Conservation (phyloP, 768 basidiomycete species). For the Inosperma sp. region DNA sequence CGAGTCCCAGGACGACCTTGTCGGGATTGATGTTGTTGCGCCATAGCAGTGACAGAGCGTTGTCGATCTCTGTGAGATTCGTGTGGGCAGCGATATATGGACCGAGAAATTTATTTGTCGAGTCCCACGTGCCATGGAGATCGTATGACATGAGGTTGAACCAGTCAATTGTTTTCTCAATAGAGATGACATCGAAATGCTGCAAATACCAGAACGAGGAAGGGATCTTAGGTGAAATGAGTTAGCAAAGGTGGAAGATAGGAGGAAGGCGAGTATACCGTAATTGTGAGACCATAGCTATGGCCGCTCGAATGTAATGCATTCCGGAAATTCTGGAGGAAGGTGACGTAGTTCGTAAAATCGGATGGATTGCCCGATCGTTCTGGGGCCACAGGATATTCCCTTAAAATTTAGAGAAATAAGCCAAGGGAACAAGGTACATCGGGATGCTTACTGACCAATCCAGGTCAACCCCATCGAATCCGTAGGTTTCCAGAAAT, state of each 20-base stretch:
- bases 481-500: background rate
- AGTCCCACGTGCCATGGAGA: slow-evolving; percentile 20
- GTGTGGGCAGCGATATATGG: slow-evolving; percentile 16
- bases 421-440: background rate
- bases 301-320: slow-evolving; percentile 16
- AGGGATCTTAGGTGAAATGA: background rate
- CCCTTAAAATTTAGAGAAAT: background rate
- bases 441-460: background rate
- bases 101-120: slow-evolving; percentile 12
- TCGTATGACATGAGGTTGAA: slow-evolving; percentile 21
- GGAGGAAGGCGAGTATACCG: background rate
- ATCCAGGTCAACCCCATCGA: slow-evolving; percentile 1
- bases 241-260: background rate
- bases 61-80: slow-evolving; percentile 20
- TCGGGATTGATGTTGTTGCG: slow-evolving; percentile 10
- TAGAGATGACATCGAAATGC: slow-evolving; percentile 24
- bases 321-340: slow-evolving; percentile 19
- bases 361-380: slow-evolving; percentile 11
- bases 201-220: slow-evolving; percentile 27
- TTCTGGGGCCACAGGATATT: background rate
- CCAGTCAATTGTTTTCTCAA: slow-evolving; percentile 16
- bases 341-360: slow-evolving; percentile 21
- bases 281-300: slow-evolving; percentile 23
- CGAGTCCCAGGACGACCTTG: slow-evolving; percentile 17
- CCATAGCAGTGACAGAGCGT: slow-evolving; percentile 8